Evolutionary conservation across 2,329 filamentous ascomycete species (phyloP).

Genomic region (Blastomyces percursus): DNA sequence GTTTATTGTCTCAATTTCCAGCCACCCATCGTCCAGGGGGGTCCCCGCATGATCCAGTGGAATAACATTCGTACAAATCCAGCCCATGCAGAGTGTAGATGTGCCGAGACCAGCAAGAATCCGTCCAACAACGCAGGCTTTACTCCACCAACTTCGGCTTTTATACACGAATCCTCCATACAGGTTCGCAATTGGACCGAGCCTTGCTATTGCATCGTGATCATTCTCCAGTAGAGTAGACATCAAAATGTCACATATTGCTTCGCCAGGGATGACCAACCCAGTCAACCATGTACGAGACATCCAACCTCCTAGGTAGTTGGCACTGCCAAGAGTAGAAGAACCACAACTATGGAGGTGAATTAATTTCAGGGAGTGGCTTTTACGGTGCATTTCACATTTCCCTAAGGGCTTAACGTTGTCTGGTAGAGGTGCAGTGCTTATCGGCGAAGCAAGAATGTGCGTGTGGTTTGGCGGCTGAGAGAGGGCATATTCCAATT

Average conservation of each 20-base stretch:
- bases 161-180: conserved; percentile 45
- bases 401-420: conserved; percentile 12
- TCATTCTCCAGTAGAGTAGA: conserved; percentile 47
- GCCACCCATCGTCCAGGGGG: conserved; percentile 37
- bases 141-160: conserved; percentile 47
- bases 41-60: conserved; percentile 27
- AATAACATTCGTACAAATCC: conserved; percentile 37
- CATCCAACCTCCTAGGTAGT: conserved; percentile 42
- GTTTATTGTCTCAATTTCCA: conserved; percentile 35
- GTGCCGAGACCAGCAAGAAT: conserved; percentile 39
- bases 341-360: conserved; percentile 17
- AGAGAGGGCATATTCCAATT: conserved; percentile 21
- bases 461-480: conserved; percentile 5
- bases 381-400: conserved; percentile 25
- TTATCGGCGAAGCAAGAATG: conserved; percentile 11
- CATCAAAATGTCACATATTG: conserved; percentile 45
- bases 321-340: conserved; percentile 10
- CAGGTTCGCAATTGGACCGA: conserved; percentile 43
- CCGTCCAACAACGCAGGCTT: conserved; percentile 43
- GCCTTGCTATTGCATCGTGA: conserved; percentile 34
- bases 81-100: conserved; percentile 44
- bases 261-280: conserved; percentile 44
- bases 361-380: conserved; percentile 20
- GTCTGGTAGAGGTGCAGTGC: conserved; percentile 1
- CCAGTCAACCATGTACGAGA: conserved; percentile 46